Percentiles rank a stretch among this genome's conserved stretches.
Conservation (phyloP, 805 yeast species). For the Wickerhamomyces rabaulensis region DNA sequence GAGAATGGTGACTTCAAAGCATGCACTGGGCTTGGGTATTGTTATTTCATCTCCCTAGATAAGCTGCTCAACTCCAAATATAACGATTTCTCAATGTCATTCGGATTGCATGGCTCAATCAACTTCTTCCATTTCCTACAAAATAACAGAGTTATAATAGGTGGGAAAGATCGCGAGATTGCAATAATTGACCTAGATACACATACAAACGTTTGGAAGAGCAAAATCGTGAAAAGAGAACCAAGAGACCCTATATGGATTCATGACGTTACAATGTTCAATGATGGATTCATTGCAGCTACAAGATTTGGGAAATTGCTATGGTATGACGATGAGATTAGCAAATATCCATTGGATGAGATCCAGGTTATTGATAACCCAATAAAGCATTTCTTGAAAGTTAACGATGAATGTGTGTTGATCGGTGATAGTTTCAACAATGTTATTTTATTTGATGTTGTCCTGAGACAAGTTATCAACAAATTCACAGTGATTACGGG, state of each 20-base stretch:
- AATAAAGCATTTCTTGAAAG: conserved; percentile 11
- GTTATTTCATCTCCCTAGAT: conserved; percentile 16
- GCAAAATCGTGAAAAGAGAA: conserved; percentile 10
- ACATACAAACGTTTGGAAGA: conserved; percentile 19
- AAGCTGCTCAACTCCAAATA: conserved; percentile 12
- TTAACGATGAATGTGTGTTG: conserved; percentile 6
- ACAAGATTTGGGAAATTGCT: conserved; percentile 21
- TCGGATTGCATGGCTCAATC: conserved; percentile 20
- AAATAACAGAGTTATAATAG: conserved; percentile 10
- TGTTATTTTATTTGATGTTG: conserved; percentile 10
- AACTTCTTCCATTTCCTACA: conserved; percentile 17
- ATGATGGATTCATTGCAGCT: conserved; percentile 15
- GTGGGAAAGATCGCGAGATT: conserved; percentile 22
- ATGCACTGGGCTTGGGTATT: conserved; percentile 22
- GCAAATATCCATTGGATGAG: conserved; percentile 20
- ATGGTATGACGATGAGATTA: conserved; percentile 13
- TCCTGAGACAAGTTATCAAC: conserved; percentile 5
- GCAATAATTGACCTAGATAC: conserved; percentile 15
- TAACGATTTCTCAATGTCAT: conserved; percentile 20
- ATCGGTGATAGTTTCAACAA: conserved; percentile 21
- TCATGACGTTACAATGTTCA: conserved; percentile 14
- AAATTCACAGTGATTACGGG: conserved; percentile 18
- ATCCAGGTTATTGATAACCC: conserved; percentile 18
- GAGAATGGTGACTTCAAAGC: conserved; percentile 10
- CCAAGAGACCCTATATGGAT: conserved; percentile 20